These are phyloP conservation scores for Diaporthe velutina DNA, from an alignment of 2,329 filamentous ascomycete genomes.

Conservation along the genomic window DNA sequence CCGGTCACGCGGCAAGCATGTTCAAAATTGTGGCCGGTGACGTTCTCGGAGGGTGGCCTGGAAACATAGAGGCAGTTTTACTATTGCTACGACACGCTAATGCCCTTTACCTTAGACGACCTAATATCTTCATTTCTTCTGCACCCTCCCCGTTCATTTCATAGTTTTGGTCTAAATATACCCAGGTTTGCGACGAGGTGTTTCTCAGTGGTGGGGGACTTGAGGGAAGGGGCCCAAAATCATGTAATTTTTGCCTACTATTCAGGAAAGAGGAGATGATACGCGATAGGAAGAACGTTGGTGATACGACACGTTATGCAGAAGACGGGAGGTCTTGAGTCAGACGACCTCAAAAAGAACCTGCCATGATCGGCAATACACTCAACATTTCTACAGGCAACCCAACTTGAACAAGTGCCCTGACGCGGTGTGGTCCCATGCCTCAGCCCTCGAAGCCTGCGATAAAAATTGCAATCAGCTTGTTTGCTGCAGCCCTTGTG, in stretches of 20 bases:
- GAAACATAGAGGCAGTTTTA: background rate
- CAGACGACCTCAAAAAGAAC: constrained; percentile 3
- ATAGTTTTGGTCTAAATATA: constrained; percentile 55
- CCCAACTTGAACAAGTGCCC: background rate
- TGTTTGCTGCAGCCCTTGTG: background rate
- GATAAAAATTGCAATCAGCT: background rate
- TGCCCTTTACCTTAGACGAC: constrained; percentile 49
- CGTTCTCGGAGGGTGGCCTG: background rate
- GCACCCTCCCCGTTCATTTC: constrained; percentile 52
- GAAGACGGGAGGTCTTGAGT: constrained; percentile 34
- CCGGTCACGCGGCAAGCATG: constrained; percentile 5
- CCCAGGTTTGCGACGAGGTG: constrained; percentile 51
- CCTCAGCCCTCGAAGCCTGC: background rate
- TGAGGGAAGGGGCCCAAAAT: constrained; percentile 46
- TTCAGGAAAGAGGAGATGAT: constrained; percentile 32
- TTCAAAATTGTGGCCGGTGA: constrained; percentile 34
- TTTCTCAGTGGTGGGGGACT: constrained; percentile 50
- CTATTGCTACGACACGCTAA: constrained; percentile 49
- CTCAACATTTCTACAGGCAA: constrained; percentile 26
- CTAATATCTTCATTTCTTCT: constrained; percentile 44
- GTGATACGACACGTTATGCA: constrained; percentile 21
- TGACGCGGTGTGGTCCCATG: constrained; percentile 7
- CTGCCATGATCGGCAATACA: constrained; percentile 35
- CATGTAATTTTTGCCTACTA: constrained; percentile 43
- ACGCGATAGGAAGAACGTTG: constrained; percentile 25